Evolutionary conservation across 768 basidiomycete genomes (phyloP).

Genomic region (Hericium rajendrae): DNA sequence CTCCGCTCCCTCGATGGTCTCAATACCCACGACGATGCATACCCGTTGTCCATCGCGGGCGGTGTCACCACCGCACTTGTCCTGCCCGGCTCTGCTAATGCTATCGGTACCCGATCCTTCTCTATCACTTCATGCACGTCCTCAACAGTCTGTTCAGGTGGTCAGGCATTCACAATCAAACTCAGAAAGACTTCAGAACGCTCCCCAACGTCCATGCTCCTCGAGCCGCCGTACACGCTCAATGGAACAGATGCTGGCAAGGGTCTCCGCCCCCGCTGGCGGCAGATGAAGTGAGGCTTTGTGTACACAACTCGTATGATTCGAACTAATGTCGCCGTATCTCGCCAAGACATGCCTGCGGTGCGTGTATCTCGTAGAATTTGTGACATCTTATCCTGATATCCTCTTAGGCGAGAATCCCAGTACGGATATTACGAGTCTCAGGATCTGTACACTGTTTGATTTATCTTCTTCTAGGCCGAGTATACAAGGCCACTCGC

Average conservation of each 20-base stretch:
- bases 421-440: constrained; percentile 14
- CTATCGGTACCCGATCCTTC: constrained; percentile 37
- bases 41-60: constrained; percentile 59
- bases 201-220: constrained; percentile 55
- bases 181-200: constrained; percentile 58
- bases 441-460: too few relatives aligned
- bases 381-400: background rate
- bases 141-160: constrained; percentile 32
- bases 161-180: constrained; percentile 74
- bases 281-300: constrained; percentile 61
- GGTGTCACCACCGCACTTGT: constrained; percentile 73
- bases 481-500: constrained; percentile 29
- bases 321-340: background rate
- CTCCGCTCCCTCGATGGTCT: constrained; percentile 69
- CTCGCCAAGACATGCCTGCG: constrained; percentile 50
- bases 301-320: background rate
- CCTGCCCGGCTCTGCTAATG: constrained; percentile 63
- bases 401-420: constrained; percentile 48
- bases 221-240: constrained; percentile 63
- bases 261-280: constrained; percentile 29
- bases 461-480: constrained; percentile 9
- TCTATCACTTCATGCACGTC: constrained; percentile 12
- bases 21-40: constrained; percentile 74
- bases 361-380: constrained; percentile 15
- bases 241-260: constrained; percentile 26